A percentile compares a stretch with the other conserved stretches of the same genome.
Conservation (phyloP, 495 filamentous ascomycete genomes). For the Talaromyces nanjingensis region DNA sequence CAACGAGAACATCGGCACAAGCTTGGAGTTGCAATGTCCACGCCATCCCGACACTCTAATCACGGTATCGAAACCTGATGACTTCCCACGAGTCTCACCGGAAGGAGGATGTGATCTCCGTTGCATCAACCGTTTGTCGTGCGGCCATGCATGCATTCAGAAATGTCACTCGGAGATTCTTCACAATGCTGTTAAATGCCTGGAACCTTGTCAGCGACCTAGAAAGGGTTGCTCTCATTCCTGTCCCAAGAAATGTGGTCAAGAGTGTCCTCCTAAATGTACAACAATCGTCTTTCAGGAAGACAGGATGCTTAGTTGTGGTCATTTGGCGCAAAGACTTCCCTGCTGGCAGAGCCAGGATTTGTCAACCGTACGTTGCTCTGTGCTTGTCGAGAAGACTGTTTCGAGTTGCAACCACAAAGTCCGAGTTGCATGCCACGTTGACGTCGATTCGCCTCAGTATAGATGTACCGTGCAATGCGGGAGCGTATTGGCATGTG, state of each 20-base stretch:
- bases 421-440: slow-evolving; percentile 42
- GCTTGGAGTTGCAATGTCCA: slow-evolving; percentile 56
- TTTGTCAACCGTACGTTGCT: slow-evolving; percentile 28
- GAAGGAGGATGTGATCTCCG: slow-evolving; percentile 63
- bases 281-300: slow-evolving; percentile 23
- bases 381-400: slow-evolving; percentile 28
- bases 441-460: slow-evolving; percentile 23
- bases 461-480: slow-evolving; percentile 47
- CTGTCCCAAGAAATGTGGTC: slow-evolving; percentile 56
- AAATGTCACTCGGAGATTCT: slow-evolving; percentile 64
- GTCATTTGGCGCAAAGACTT: slow-evolving; percentile 42
- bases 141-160: slow-evolving; percentile 64
- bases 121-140: slow-evolving; percentile 55
- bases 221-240: slow-evolving; percentile 52
- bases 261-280: slow-evolving; percentile 47
- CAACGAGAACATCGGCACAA: slow-evolving; percentile 43
- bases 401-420: slow-evolving; percentile 51
- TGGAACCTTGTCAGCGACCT: slow-evolving; percentile 51
- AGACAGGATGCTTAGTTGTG: slow-evolving; percentile 49
- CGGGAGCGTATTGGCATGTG: slow-evolving; percentile 42
- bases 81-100: slow-evolving; percentile 55
- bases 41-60: slow-evolving; percentile 58
- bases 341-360: slow-evolving; percentile 47
- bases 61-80: slow-evolving; percentile 47
- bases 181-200: slow-evolving; percentile 56